Percentiles rank a stretch among this genome's conserved stretches.
Conservation (phyloP, 2,329 filamentous ascomycete genomes). For the Penicillium corylophilum region DNA sequence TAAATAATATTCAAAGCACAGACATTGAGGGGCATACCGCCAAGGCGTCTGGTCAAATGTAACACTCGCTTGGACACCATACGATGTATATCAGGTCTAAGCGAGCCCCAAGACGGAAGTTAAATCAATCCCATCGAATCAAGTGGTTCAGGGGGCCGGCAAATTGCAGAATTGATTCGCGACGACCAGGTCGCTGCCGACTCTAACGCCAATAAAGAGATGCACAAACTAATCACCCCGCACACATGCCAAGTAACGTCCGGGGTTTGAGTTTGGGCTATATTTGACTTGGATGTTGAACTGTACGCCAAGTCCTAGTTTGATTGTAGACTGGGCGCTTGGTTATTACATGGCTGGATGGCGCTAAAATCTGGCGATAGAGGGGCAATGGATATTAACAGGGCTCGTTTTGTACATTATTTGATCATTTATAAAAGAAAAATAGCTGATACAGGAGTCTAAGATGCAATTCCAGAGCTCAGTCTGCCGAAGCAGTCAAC, state of each 20-base stretch:
- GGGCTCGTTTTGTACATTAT: not conserved
- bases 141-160: not conserved
- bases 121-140: constrained; percentile 3
- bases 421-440: not conserved
- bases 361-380: no score
- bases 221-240: not conserved
- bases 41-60: constrained; percentile 2
- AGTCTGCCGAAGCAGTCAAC: not conserved
- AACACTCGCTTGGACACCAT: constrained; percentile 4
- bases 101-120: constrained; percentile 2
- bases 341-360: no score
- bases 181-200: constrained; percentile 2
- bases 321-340: no score
- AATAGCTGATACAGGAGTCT: not conserved
- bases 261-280: not conserved
- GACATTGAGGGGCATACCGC: constrained; percentile 2
- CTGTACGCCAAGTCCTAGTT: no score
- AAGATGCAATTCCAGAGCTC: not conserved
- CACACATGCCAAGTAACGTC: constrained; percentile 6
- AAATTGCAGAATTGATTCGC: not conserved
- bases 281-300: no score
- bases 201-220: constrained; percentile 5
- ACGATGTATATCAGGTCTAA: constrained; percentile 2
- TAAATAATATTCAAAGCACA: not conserved
- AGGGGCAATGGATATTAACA: no score